Evolutionary conservation across 768 basidiomycete genomes (phyloP).

Genomic region (Pholiota microspora): DNA sequence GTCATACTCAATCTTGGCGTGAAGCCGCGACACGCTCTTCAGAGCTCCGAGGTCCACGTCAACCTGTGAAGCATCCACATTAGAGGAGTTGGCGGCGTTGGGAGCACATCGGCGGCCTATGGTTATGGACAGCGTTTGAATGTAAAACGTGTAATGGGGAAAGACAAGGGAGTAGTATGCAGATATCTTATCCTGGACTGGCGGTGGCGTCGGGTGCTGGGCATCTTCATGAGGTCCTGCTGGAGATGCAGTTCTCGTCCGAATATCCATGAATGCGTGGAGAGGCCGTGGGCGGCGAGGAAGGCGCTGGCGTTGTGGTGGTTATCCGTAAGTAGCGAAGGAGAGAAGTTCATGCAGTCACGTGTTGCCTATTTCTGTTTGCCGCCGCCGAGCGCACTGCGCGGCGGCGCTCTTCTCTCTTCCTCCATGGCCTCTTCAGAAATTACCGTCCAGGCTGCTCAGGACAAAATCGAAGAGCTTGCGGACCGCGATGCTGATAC

Average conservation of each 20-base stretch:
- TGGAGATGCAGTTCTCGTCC: slow-evolving; percentile 40
- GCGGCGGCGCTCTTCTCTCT: neutral
- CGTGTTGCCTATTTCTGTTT: slow-evolving; percentile 24
- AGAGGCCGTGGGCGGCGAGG: slow-evolving; percentile 23
- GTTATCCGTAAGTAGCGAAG: slow-evolving; percentile 22
- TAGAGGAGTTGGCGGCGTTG: slow-evolving; percentile 51
- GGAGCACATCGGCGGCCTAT: slow-evolving; percentile 88
- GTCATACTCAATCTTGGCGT: slow-evolving; percentile 94
- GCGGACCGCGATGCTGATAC: slow-evolving; percentile 64
- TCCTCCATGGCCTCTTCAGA: slow-evolving; percentile 31
- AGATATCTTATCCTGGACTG: slow-evolving; percentile 71
- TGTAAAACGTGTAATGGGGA: slow-evolving; percentile 93
- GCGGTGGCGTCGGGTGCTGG: slow-evolving; percentile 30
- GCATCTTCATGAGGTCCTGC: slow-evolving; percentile 20
- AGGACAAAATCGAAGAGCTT: slow-evolving; percentile 52
- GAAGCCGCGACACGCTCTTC: slow-evolving; percentile 96
- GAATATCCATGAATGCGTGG: slow-evolving; percentile 37
- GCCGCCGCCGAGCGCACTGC: slow-evolving; percentile 5
- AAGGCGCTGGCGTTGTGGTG: slow-evolving; percentile 25
- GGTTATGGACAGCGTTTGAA: slow-evolving; percentile 91
- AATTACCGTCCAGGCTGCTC: slow-evolving; percentile 37
- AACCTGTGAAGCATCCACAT: slow-evolving; percentile 56
- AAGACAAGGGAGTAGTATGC: slow-evolving; percentile 95
- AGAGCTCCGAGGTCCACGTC: slow-evolving; percentile 93
- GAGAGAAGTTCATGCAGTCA: slow-evolving; percentile 20